Base-by-base conservation (phyloP, 2,329 filamentous ascomycete species). In the Ophiostoma populinum region DNA sequence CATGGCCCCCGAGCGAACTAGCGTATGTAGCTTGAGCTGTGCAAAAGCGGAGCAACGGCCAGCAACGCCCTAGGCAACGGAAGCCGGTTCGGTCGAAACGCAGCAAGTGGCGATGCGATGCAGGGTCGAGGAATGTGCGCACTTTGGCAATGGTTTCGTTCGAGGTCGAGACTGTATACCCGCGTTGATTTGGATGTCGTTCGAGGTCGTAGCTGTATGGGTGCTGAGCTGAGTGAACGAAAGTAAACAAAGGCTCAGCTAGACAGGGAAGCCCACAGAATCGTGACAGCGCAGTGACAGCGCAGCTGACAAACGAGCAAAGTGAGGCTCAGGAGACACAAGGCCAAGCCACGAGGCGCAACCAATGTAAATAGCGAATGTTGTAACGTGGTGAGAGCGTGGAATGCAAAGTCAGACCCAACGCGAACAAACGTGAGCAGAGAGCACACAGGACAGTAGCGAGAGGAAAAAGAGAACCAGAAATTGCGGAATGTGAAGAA, bases 1-100 rank as follows among this genome's bases (percentile, higher is more conserved):
- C 70, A 76, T 75, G 49, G 48, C 59, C 51, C 59, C 63, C 43
- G 18, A 24, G 27, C 17, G 9, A 26, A 11, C 20, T 5, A 17
- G 21, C 16, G 33, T 26, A 17, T 16, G 15, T 20, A 32, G 25
- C n/a, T 29, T 24, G 19, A 24, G 18, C 7, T 25, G 22, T 12
- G 26, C 11, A 10, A 13, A n/a, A 24, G 24, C 30, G 20, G 30
- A 32, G 24, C 28, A 37, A 21, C 20, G 24, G n/a, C 19, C 26
- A 6, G 34, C 26, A 10, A 25, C 15, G 19, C 21, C 17, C 15
- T 22, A 30, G 36, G 24, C 31, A 30, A 25, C 35, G 27, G 32
- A 15, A 17, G 18, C 19, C 22, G 28, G 33, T 22, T 16, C 16
- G 9, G 7, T 16, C 20, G 15, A 18, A 8, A 13, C 4, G 24